Conservation (phyloP, 1,139 yeast species). For the Scheffersomyces illinoinensis region DNA sequence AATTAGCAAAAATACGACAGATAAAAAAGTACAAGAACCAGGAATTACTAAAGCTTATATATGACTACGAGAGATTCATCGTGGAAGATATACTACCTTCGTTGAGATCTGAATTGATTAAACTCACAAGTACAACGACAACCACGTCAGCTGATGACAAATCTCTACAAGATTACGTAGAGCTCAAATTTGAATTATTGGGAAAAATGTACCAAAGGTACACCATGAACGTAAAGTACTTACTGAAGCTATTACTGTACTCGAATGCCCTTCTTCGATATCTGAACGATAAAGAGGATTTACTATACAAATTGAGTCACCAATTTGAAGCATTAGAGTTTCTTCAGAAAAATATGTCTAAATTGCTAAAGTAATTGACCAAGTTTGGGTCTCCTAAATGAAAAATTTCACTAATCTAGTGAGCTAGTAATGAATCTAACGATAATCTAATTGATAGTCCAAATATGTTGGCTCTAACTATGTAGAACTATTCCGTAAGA, state of each 20-base stretch:
- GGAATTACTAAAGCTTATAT: conserved; percentile 22
- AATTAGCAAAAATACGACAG: conserved; percentile 21
- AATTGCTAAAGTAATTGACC: background rate
- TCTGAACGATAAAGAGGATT: conserved; percentile 5
- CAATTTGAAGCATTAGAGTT: conserved; percentile 10
- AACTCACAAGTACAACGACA: conserved; percentile 7
- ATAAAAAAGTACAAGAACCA: conserved; percentile 21
- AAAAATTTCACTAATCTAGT: background rate
- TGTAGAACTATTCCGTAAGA: background rate
- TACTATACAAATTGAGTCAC: conserved; percentile 7
- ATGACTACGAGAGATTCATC: conserved; percentile 31
- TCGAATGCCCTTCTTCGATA: conserved; percentile 5
- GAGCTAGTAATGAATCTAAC: background rate
- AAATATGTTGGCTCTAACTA: background rate
- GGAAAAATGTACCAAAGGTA: conserved; percentile 10
- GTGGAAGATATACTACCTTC: conserved; percentile 29
- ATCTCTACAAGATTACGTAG: conserved; percentile 1
- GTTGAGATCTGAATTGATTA: conserved; percentile 23
- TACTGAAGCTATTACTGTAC: conserved; percentile 7
- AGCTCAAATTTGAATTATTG: conserved; percentile 9
- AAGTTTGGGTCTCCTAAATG: background rate
- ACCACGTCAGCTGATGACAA: conserved; percentile 6
- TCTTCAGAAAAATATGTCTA: background rate
- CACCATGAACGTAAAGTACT: conserved; percentile 7
- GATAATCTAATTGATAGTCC: background rate